Evolutionary conservation across 345 rosid species (phyloP), one percentile per base, ranked within the genome.

Genomic region (Euphorbia pulcherrima): DNA sequence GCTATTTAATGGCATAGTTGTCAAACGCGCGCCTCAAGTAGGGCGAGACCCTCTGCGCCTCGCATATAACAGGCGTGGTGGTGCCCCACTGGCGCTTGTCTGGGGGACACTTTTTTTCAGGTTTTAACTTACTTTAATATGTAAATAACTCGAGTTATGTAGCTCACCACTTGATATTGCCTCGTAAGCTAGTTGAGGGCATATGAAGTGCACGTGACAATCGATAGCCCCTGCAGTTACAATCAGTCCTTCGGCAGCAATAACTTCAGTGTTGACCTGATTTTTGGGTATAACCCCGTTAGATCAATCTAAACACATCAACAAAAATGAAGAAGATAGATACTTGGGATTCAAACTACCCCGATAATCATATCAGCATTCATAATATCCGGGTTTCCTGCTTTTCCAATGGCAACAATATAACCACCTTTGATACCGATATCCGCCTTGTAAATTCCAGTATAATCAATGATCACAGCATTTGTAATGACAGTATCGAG

Each of bases 141-240:
- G 8, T 33, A 27, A 64, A 52, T 62, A 65, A 14, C 55, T 72
- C 33, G 27, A 40, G 30, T 51, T 67, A 46, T 61, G 39, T 68
- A 64, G 51, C 95, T 84, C 69, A 94, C 99, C 99, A 60, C 99
- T 94, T 77, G 99, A 88, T 70, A 91, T 89, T 61, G 99, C 99
- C 74, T 94, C 97, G 68, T 86, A 79, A 12, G 83, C 91, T 72
- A 87, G 76, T 69, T 94, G 99, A 64, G 99, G 99, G 81, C 99
- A 94, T 73, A 89, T 89, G 85, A 91, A 94, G 80, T 94, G 99
- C 52, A 94, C 99, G 51, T 94, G 99, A 75, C 95, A 87, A 77
- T 91, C 99, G 71, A 94, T 94, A 29, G 91, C 97, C 57, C 95
- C 97, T 30, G 99, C 99, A 53, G 99, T 94, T 74, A 89, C 64